These are phyloP conservation scores for Mucor racemosus DNA, from an alignment of 371 early-diverging fungal species.

Conservation along the genomic window DNA sequence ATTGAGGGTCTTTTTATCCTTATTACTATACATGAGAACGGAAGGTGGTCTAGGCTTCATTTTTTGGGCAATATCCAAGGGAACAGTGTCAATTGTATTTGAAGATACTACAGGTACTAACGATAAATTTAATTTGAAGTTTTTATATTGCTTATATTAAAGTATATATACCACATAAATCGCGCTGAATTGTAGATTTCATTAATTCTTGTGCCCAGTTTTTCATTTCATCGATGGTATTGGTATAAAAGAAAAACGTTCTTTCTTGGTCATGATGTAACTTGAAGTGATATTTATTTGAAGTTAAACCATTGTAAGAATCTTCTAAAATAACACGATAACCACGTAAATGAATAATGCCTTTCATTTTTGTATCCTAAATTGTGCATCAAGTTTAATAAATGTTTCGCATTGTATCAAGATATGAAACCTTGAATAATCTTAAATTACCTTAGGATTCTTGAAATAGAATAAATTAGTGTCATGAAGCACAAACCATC, in stretches of 20 bases:
- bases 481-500: conserved; percentile 71
- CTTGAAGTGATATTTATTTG: conserved; percentile 71
- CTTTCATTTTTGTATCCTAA: conserved; percentile 55
- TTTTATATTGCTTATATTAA: neutral
- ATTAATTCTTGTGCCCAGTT: conserved; percentile 69
- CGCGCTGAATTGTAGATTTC: conserved; percentile 71
- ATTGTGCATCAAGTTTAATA: conserved; percentile 25
- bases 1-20: neutral
- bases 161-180: conserved; percentile 32
- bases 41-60: conserved; percentile 68
- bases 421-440: neutral
- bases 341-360: conserved; percentile 58
- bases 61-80: conserved; percentile 60
- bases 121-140: neutral
- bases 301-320: neutral
- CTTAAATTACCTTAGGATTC: conserved; percentile 52
- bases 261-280: conserved; percentile 63
- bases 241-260: conserved; percentile 66
- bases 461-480: conserved; percentile 64
- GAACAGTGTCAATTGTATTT: conserved; percentile 60
- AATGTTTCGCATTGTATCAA: conserved; percentile 44
- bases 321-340: conserved; percentile 39
- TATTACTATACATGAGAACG: conserved; percentile 29
- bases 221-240: conserved; percentile 52
- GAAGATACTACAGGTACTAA: conserved; percentile 67